These are phyloP conservation scores for Trypanosoma rangeli DNA, from an alignment of 208 protist species.

Conservation along the genomic window DNA sequence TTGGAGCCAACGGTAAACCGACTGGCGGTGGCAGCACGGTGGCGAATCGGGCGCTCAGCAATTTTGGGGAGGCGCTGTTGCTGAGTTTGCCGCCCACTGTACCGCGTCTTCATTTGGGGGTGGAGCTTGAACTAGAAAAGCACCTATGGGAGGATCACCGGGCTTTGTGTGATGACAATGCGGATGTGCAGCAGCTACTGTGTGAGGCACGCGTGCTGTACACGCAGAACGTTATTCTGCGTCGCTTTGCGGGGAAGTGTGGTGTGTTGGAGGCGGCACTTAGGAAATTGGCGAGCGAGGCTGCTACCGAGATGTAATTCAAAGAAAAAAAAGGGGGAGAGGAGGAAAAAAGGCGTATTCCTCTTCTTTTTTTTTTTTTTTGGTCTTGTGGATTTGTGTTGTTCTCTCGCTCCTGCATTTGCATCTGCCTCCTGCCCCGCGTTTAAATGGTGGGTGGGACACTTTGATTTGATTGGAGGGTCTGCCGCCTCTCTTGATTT, in stretches of 20 bases:
- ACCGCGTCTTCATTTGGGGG: slow-evolving; percentile 50
- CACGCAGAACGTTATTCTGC: slow-evolving; percentile 59
- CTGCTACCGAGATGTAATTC: slow-evolving; percentile 7
- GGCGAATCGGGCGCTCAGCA: slow-evolving; percentile 51
- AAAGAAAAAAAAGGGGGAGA: background rate
- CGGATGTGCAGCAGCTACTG: slow-evolving; percentile 39
- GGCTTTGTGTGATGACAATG: slow-evolving; percentile 58
- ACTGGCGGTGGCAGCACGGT: slow-evolving; percentile 1
- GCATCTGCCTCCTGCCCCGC: background rate
- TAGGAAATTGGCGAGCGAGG: slow-evolving; percentile 41
- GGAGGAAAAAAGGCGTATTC: background rate
- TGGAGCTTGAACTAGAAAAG: slow-evolving; percentile 74
- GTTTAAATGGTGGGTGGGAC: background rate
- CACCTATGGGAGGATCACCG: slow-evolving; percentile 63
- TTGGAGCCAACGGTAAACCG: background rate
- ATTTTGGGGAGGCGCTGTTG: slow-evolving; percentile 54
- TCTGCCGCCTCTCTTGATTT: no score
- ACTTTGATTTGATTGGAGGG: no score
- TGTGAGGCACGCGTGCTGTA: slow-evolving; percentile 47
- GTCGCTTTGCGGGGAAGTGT: slow-evolving; percentile 37
- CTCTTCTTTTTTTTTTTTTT: background rate
- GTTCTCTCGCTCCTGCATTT: background rate
- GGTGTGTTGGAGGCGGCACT: slow-evolving; percentile 38
- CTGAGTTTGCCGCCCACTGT: slow-evolving; percentile 44
- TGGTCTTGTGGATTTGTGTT: background rate